Base-by-base conservation (phyloP, 2,329 filamentous ascomycete genomes). In the Dactylellina drechsleri region DNA sequence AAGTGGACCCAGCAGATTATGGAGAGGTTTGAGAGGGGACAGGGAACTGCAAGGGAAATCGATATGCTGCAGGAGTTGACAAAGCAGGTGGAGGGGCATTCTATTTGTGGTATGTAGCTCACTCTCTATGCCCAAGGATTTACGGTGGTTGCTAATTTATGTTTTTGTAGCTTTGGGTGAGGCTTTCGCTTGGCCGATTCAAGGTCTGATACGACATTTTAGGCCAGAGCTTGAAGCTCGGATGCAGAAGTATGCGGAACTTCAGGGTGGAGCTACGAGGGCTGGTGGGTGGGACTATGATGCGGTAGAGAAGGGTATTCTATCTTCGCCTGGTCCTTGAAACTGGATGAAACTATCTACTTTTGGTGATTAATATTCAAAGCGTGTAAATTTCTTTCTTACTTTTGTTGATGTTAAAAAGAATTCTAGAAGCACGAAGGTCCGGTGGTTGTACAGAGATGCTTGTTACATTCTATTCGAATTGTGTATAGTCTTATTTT, bases 1-100 rank as follows among this genome's bases (percentile, higher is more conserved):
- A 97, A 96, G 86, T 99, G 95, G 95, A 97, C 94, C 10, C 91
- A 96, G 84, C 93, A 99, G 86, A 98, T 99, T 83, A 98, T 99
- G 95, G 86, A 91, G 83, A 91, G 95, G 68, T 96, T 99, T 80
- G 93, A 96, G 86, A 91, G 91, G 83, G 95, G 95, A 73, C 89
- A 92, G 83, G 95, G 92, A 75, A 89, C 92, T 77, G 89, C 90
- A 83, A 88, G 95, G 76, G 95, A 99, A 85, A 99, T 99, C 82
- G 95, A 99, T 83, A 99, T 99, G 95, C 88, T 99, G 79, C 95
- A 97, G 85, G 95, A 99, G 86, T 85, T 99, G 79, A 99, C 95
- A 77, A 99, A 99, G 87, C 95, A 99, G 85, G 95, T 99, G 76
- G 95, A 99, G 85, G 95, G 95, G 10, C 95, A 99, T 86, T 98